Conservation (phyloP, 2,329 filamentous ascomycete species). For the Lachnum nothofagi region DNA sequence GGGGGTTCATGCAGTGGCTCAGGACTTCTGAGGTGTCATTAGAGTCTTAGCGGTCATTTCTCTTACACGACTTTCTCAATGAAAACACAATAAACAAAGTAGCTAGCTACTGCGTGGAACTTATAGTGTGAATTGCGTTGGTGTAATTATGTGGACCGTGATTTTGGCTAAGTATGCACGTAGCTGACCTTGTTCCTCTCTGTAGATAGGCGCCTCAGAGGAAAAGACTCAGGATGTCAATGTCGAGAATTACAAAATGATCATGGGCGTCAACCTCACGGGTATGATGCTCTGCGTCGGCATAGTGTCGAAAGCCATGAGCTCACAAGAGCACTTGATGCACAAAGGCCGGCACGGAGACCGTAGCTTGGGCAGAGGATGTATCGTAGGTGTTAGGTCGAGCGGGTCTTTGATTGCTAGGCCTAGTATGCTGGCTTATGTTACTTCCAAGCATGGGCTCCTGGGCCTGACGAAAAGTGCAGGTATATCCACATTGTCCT, state of each 20-base stretch:
- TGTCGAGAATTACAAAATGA: background rate
- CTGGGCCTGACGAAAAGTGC: conserved; percentile 1
- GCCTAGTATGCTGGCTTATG: background rate
- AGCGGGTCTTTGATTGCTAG: background rate
- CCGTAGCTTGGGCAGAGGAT: background rate
- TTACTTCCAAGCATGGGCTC: conserved; percentile 1
- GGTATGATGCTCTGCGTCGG: background rate
- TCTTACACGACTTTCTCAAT: no score
- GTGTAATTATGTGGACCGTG: no score
- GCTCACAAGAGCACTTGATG: background rate
- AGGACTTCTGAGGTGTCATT: no score
- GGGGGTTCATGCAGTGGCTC: no score
- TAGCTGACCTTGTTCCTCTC: no score
- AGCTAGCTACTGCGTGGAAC: no score
- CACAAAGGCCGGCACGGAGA: background rate
- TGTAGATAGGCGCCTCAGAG: no score
- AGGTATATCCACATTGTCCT: background rate
- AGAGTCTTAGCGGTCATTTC: no score
- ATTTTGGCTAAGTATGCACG: no score
- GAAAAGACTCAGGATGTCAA: background rate
- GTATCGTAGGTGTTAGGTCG: background rate
- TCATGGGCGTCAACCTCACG: background rate
- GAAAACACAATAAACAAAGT: no score
- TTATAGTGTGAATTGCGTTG: no score
- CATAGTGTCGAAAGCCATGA: background rate